Percentiles rank a stretch among this genome's conserved stretches.
Evolutionary conservation across 164 flowering plant genomes (phyloP).

Genomic region (Echeveria elegans): DNA sequence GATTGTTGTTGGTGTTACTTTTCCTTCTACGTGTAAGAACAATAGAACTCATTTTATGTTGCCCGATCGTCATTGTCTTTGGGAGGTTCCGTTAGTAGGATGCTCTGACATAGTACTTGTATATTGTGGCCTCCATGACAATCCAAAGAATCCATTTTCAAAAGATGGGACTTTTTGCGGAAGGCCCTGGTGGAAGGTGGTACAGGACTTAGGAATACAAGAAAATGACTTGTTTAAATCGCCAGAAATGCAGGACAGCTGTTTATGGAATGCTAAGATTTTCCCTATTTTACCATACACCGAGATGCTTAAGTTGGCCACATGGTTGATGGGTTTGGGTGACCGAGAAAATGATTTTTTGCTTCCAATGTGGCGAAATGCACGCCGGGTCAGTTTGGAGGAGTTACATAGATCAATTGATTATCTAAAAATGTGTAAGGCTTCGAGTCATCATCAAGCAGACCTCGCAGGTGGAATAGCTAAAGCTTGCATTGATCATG

Average conservation of each 20-base stretch:
- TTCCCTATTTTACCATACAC: slow-evolving; percentile 54
- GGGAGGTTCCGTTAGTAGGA: slow-evolving; percentile 94
- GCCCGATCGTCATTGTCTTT: slow-evolving; percentile 96
- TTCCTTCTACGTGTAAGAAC: slow-evolving; percentile 27
- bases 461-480: slow-evolving; percentile 89
- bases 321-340: slow-evolving; percentile 80
- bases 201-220: slow-evolving; percentile 54
- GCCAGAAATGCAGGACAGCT: slow-evolving; percentile 35
- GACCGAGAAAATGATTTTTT: slow-evolving; percentile 19
- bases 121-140: slow-evolving; percentile 94
- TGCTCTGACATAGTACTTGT: slow-evolving; percentile 51
- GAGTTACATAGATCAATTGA: slow-evolving; percentile 89
- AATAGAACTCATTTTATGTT: slow-evolving; percentile 53
- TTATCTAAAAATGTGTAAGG: slow-evolving; percentile 63
- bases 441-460: slow-evolving; percentile 79
- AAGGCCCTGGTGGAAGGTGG: slow-evolving; percentile 76
- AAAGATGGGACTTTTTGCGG: slow-evolving; percentile 89
- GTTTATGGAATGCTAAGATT: slow-evolving; percentile 92
- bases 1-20: slow-evolving; percentile 70
- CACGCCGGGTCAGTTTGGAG: slow-evolving; percentile 74
- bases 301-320: slow-evolving; percentile 67
- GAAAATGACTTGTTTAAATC: slow-evolving; percentile 66
- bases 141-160: slow-evolving; percentile 60
- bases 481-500: slow-evolving; percentile 76
- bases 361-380: slow-evolving; percentile 53